phyloP scores from a whole-genome alignment of 805 yeast species.

The Metschnikowia lunata region DNA sequence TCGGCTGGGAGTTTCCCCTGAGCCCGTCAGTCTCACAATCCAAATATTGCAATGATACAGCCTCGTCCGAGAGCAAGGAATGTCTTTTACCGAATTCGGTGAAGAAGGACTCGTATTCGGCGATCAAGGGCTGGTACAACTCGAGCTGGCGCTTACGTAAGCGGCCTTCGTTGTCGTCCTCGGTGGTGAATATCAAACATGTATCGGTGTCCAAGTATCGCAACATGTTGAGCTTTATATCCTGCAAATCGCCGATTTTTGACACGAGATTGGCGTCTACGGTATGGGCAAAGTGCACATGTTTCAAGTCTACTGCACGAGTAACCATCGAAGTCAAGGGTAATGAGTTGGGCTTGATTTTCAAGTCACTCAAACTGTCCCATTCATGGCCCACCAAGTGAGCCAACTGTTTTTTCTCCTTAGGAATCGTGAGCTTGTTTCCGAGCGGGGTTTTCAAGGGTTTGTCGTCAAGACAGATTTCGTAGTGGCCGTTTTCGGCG shows the following conservation, averaged over 20 bases:
- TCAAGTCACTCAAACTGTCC: conserved; percentile 62
- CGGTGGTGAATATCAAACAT: conserved; percentile 78
- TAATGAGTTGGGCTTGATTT: conserved; percentile 68
- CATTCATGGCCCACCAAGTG: conserved; percentile 81
- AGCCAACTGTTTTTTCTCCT: conserved; percentile 57
- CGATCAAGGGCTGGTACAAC: conserved; percentile 69
- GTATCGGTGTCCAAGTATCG: conserved; percentile 94
- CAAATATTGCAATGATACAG: conserved; percentile 48
- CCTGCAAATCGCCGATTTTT: conserved; percentile 59
- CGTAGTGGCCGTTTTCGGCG: conserved; percentile 31
- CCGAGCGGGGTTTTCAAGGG: conserved; percentile 86
- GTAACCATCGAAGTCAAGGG: conserved; percentile 88
- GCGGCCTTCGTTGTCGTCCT: conserved; percentile 74
- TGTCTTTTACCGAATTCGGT: conserved; percentile 33
- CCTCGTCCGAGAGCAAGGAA: conserved; percentile 21
- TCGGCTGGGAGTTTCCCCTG: conserved; percentile 71
- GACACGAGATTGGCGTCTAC: conserved; percentile 43
- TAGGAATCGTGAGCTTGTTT: conserved; percentile 60
- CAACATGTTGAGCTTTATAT: conserved; percentile 56
- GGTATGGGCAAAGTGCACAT: conserved; percentile 31
- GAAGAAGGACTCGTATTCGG: conserved; percentile 58
- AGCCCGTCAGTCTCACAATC: conserved; percentile 83
- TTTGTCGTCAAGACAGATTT: conserved; percentile 66
- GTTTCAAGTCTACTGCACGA: conserved; percentile 71
- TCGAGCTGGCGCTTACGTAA: conserved; percentile 78